Evolutionary conservation across 2,329 filamentous ascomycete species (phyloP).

Genomic region (Verticillium longisporum): DNA sequence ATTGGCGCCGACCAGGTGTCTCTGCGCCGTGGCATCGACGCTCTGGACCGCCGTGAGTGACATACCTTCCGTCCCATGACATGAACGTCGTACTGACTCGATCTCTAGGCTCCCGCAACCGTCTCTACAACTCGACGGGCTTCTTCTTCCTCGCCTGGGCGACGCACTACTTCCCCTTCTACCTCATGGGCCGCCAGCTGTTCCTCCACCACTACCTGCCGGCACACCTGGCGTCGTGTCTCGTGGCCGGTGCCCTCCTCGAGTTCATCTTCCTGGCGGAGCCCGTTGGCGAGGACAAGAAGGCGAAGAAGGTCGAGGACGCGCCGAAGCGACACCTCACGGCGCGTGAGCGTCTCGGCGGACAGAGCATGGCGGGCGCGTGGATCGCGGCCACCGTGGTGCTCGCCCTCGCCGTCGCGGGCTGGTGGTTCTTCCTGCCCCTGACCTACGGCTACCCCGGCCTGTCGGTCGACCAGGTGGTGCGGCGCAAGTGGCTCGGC

Average conservation of each 20-base stretch:
- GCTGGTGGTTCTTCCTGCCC: conserved; percentile 91
- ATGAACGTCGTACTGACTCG: not conserved
- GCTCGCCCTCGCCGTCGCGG: conserved; percentile 58
- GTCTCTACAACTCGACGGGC: conserved; percentile 95
- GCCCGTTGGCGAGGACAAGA: conserved; percentile 52
- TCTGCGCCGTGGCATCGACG: conserved; percentile 85
- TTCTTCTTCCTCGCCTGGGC: conserved; percentile 99
- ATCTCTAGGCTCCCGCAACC: conserved; percentile 70
- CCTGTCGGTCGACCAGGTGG: conserved; percentile 69
- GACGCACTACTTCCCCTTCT: conserved; percentile 96
- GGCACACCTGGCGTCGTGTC: conserved; percentile 80
- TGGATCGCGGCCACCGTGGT: conserved; percentile 77
- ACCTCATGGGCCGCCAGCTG: conserved; percentile 93
- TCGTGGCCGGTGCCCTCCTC: conserved; percentile 84
- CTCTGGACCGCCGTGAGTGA: conserved; percentile 82
- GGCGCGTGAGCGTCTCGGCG: conserved; percentile 74
- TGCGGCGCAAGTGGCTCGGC: conserved; percentile 86
- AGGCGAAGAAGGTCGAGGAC: conserved; percentile 37
- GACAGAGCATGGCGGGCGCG: conserved; percentile 66
- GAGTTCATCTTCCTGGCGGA: conserved; percentile 97
- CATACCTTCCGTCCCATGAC: not conserved
- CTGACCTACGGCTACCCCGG: conserved; percentile 94
- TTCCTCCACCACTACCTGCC: conserved; percentile 98
- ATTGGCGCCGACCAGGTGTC: conserved; percentile 90
- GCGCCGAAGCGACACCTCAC: conserved; percentile 56